A percentile compares a stretch with the other conserved stretches of the same genome.
Conservation (phyloP, 2,329 filamentous ascomycete genomes). For the Westerdykella aurantiaca region DNA sequence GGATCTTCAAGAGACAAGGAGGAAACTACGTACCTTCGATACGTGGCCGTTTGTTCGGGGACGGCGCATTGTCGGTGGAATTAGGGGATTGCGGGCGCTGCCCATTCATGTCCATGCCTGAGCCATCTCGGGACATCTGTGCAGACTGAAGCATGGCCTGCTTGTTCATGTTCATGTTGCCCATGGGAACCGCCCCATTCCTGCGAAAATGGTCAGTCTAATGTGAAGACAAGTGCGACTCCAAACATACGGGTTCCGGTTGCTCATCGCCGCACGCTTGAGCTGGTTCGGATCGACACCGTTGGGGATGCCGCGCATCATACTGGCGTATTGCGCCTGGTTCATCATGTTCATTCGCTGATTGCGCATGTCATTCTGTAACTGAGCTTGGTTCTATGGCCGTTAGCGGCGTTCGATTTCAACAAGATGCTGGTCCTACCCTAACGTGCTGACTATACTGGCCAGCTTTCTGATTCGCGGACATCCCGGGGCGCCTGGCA, state of each 20-base stretch:
- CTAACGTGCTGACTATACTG: constrained; percentile 80
- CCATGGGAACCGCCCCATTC: constrained; percentile 46
- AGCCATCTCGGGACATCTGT: constrained; percentile 83
- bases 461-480: constrained; percentile 42
- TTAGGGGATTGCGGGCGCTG: constrained; percentile 72
- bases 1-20: constrained; percentile 36
- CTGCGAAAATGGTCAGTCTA: constrained; percentile 1
- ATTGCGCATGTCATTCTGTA: constrained; percentile 60
- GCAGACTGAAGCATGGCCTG: constrained; percentile 59
- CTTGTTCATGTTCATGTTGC: constrained; percentile 55
- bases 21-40: constrained; percentile 56
- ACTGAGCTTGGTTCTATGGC: constrained; percentile 58
- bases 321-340: constrained; percentile 46
- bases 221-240: not conserved
- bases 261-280: constrained; percentile 73
- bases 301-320: constrained; percentile 63
- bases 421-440: constrained; percentile 49
- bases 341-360: constrained; percentile 64
- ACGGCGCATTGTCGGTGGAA: constrained; percentile 80
- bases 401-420: constrained; percentile 11
- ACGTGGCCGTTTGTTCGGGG: constrained; percentile 83
- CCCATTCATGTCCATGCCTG: constrained; percentile 78
- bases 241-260: constrained; percentile 59
- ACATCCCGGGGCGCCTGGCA: constrained; percentile 61
- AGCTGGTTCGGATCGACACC: constrained; percentile 58